Conservation (phyloP, 176 grass and related monocot species). For the Carex parvula region DNA sequence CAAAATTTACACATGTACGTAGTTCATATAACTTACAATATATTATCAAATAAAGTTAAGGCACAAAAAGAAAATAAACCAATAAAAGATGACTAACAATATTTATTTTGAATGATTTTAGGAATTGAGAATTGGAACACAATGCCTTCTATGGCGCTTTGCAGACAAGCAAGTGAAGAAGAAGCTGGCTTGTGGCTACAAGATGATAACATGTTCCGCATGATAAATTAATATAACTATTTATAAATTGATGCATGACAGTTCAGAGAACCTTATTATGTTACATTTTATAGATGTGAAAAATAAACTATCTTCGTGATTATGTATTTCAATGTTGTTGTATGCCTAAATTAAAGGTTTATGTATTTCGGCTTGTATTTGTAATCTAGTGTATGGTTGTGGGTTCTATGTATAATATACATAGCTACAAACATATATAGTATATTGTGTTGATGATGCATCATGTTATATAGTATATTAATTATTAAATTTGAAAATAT, state of each 20-base stretch:
- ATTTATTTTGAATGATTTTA: slow-evolving; percentile 18
- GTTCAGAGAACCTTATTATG: neutral
- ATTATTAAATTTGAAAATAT: neutral
- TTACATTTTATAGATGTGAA: slow-evolving; percentile 6
- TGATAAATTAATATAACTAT: neutral
- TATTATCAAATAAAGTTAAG: neutral
- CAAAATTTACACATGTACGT: neutral
- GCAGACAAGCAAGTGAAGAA: slow-evolving; percentile 79
- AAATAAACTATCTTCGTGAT: neutral
- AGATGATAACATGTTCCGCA: slow-evolving; percentile 53
- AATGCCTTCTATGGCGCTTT: slow-evolving; percentile 38
- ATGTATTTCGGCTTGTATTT: neutral
- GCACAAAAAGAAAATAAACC: neutral
- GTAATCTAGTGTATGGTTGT: neutral
- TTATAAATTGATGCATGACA: neutral
- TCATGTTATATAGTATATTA: neutral
- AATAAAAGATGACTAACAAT: neutral
- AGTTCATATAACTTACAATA: neutral
- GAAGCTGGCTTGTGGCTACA: slow-evolving; percentile 47
- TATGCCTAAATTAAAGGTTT: neutral
- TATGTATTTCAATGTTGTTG: neutral
- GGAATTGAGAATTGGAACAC: slow-evolving; percentile 44
- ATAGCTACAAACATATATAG: neutral
- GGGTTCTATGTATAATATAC: neutral
- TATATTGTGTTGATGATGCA: neutral